Evolutionary conservation across 2,329 filamentous ascomycete species (phyloP).

Genomic region (Aspergillus ochraceus): DNA sequence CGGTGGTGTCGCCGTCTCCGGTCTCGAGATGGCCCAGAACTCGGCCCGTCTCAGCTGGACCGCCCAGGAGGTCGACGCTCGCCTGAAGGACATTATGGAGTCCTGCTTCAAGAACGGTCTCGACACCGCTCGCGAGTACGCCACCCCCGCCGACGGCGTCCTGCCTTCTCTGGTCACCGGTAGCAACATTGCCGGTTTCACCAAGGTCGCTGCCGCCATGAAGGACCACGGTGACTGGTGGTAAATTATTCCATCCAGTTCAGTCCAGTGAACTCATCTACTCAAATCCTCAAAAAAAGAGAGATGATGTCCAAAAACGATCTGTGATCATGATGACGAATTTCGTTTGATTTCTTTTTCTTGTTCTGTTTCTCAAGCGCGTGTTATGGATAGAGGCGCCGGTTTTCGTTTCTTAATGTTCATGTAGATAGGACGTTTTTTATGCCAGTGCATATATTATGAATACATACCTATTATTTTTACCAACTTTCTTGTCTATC

Average conservation of each 20-base stretch:
- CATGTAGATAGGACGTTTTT: slow-evolving; percentile 12
- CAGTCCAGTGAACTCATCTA: neutral
- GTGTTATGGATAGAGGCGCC: slow-evolving; percentile 33
- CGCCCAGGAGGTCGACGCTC: slow-evolving; percentile 82
- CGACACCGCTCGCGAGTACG: slow-evolving; percentile 85
- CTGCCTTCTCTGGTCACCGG: slow-evolving; percentile 88
- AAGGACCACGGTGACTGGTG: slow-evolving; percentile 96
- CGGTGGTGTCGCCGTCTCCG: slow-evolving; percentile 94
- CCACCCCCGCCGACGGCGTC: slow-evolving; percentile 74
- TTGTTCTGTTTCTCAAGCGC: slow-evolving; percentile 22
- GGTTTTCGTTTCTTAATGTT: slow-evolving; percentile 7
- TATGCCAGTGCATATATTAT: slow-evolving; percentile 2
- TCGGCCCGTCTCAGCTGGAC: slow-evolving; percentile 83
- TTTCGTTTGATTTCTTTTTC: slow-evolving; percentile 19
- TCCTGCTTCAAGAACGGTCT: slow-evolving; percentile 87
- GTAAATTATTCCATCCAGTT: slow-evolving; percentile 30
- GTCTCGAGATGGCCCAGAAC: slow-evolving; percentile 99
- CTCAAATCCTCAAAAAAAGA: neutral
- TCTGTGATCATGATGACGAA: slow-evolving; percentile 18
- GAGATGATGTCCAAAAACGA: neutral
- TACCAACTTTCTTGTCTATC: neutral
- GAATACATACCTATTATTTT: neutral
- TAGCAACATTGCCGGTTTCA: slow-evolving; percentile 96
- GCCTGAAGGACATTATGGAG: slow-evolving; percentile 95
- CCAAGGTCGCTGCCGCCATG: slow-evolving; percentile 95